Percentiles rank a stretch among this genome's conserved stretches.
Evolutionary conservation across 805 yeast genomes (phyloP).

Genomic region (Zygosaccharomyces pseudorouxii): DNA sequence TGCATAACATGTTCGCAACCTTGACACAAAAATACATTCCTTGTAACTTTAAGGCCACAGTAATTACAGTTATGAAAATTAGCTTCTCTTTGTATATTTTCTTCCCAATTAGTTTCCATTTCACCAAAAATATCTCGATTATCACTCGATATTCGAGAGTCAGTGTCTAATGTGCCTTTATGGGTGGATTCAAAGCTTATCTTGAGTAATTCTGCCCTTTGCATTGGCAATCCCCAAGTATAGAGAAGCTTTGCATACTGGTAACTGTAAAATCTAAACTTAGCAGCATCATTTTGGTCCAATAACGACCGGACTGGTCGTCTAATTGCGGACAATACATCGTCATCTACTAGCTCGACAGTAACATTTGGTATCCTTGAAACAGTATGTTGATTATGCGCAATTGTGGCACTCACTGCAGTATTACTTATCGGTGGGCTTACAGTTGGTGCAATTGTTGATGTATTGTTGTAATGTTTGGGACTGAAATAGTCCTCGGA

Average conservation of each 20-base stretch:
- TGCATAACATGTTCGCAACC: slow-evolving; percentile 78
- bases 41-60: slow-evolving; percentile 58
- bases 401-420: slow-evolving; percentile 3
- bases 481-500: slow-evolving; percentile 28
- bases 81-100: slow-evolving; percentile 1
- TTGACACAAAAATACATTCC: slow-evolving; percentile 62
- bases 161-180: neutral
- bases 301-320: slow-evolving; percentile 21
- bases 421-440: slow-evolving; percentile 11
- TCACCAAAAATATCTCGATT: slow-evolving; percentile 15
- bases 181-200: slow-evolving; percentile 32
- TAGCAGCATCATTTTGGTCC: slow-evolving; percentile 23
- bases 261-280: slow-evolving; percentile 45
- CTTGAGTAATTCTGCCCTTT: slow-evolving; percentile 72
- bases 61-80: slow-evolving; percentile 49
- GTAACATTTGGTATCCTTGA: slow-evolving; percentile 22
- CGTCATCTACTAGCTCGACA: slow-evolving; percentile 29
- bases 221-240: slow-evolving; percentile 80
- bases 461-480: slow-evolving; percentile 10
- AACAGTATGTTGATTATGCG: slow-evolving; percentile 6
- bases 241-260: slow-evolving; percentile 75
- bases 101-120: slow-evolving; percentile 20
- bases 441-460: neutral
- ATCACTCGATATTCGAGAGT: slow-evolving; percentile 5
- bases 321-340: slow-evolving; percentile 21